Conservation (phyloP, 805 yeast species). For the Candida rishiriensis region DNA sequence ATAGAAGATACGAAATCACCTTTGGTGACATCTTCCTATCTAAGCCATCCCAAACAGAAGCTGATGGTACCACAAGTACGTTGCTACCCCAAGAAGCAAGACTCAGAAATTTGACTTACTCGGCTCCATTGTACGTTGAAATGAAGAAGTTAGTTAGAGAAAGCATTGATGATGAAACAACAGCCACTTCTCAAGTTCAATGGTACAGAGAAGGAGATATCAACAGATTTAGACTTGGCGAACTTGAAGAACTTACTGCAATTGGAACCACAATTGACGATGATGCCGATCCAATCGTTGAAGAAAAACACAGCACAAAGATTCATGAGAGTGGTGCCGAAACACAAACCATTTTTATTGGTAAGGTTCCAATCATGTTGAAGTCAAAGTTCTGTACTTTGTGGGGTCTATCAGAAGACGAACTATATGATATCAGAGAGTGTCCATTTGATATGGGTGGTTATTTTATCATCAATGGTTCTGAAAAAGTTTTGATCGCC, state of each 20-base stretch:
- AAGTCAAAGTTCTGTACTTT: constrained; percentile 94
- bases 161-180: constrained; percentile 66
- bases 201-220: constrained; percentile 55
- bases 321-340: constrained; percentile 32
- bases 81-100: constrained; percentile 98
- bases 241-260: constrained; percentile 24
- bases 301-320: constrained; percentile 30
- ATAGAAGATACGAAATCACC: constrained; percentile 91
- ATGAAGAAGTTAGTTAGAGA: constrained; percentile 87
- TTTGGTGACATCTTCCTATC: constrained; percentile 96
- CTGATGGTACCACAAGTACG: constrained; percentile 99
- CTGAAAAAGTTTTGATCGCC: constrained; percentile 96
- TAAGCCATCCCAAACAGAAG: constrained; percentile 97
- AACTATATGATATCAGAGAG: constrained; percentile 91
- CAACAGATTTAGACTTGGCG: constrained; percentile 33
- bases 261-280: constrained; percentile 42
- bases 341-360: constrained; percentile 61
- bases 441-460: constrained; percentile 99
- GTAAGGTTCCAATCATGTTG: constrained; percentile 97
- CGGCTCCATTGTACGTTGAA: constrained; percentile 94
- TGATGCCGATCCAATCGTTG: constrained; percentile 63
- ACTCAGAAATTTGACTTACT: constrained; percentile 90
- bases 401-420: constrained; percentile 85
- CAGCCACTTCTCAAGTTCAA: constrained; percentile 47
- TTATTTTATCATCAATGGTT: constrained; percentile 95